A percentile compares a stretch with the other conserved stretches of the same genome.
Evolutionary conservation across 2,329 filamentous ascomycete genomes (phyloP).

Genomic region (Claviceps sorghi): DNA sequence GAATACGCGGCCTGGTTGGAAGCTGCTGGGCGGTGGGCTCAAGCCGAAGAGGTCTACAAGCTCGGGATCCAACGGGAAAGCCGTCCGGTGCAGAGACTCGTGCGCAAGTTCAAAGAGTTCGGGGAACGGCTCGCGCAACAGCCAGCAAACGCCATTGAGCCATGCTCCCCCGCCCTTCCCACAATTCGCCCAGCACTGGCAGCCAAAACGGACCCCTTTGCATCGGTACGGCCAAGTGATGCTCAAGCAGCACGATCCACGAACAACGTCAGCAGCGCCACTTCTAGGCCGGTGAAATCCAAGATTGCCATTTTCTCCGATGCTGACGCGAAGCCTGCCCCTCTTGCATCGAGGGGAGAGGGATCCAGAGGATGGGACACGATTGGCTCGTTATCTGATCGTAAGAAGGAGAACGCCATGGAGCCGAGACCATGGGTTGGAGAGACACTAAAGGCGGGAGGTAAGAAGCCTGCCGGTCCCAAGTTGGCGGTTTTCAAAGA

Average conservation of each 20-base stretch:
- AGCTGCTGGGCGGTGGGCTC: conserved; percentile 64
- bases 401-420: conserved; percentile 85
- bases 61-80: conserved; percentile 82
- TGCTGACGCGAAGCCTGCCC: conserved; percentile 44
- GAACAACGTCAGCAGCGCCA: conserved; percentile 30
- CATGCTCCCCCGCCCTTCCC: conserved; percentile 76
- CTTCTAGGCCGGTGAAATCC: conserved; percentile 52
- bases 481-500: conserved; percentile 95
- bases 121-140: conserved; percentile 59
- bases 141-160: conserved; percentile 47
- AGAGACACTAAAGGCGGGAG: conserved; percentile 76
- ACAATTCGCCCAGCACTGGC: conserved; percentile 69
- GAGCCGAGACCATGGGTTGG: conserved; percentile 84
- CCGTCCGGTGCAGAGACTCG: conserved; percentile 61
- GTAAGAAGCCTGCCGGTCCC: conserved; percentile 55
- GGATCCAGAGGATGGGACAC: conserved; percentile 72
- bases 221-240: conserved; percentile 38
- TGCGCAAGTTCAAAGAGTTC: conserved; percentile 88
- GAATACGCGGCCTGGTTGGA: conserved; percentile 94
- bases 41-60: conserved; percentile 88
- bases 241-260: conserved; percentile 49
- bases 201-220: conserved; percentile 75
- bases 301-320: conserved; percentile 93
- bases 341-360: conserved; percentile 35
- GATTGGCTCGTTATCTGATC: conserved; percentile 71